These are phyloP conservation scores for Fraxinus floribunda DNA, from an alignment of 305 asterid genomes.

Conservation along the genomic window DNA sequence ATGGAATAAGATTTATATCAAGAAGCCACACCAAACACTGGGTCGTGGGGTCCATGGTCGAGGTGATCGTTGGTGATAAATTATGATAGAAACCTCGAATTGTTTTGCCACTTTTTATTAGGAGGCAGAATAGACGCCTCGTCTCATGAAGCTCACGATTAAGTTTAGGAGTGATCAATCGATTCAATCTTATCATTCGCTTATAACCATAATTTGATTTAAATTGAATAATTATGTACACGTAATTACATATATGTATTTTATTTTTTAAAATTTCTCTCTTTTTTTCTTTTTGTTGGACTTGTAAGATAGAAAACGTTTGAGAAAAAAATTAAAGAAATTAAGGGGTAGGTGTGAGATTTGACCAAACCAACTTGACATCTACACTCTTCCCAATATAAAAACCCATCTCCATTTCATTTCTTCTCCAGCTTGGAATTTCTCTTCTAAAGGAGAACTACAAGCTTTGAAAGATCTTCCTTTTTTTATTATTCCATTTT, in stretches of 20 bases:
- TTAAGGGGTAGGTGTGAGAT: not conserved
- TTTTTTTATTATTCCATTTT: not conserved
- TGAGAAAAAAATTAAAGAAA: not conserved
- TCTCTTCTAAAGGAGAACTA: not conserved
- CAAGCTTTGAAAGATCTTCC: not conserved
- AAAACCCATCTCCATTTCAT: not conserved
- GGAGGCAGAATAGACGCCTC: not conserved
- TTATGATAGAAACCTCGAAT: not conserved
- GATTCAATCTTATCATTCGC: not conserved
- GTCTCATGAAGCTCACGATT: not conserved
- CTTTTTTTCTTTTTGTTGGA: not conserved
- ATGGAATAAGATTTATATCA: not conserved
- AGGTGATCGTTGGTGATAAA: not conserved
- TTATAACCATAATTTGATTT: too few relatives aligned
- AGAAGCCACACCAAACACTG: not conserved
- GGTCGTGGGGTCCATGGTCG: not conserved
- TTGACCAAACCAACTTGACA: not conserved
- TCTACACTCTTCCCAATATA: not conserved
- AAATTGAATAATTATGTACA: not conserved
- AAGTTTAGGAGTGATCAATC: not conserved
- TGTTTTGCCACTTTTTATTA: not conserved
- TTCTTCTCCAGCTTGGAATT: not conserved
- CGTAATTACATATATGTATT: not conserved
- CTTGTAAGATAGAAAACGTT: too few relatives aligned
- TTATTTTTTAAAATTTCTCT: not conserved